Evolutionary conservation across 768 basidiomycete genomes (phyloP), one percentile per base, ranked within the genome.

Genomic region (Tephrocybe rancida): DNA sequence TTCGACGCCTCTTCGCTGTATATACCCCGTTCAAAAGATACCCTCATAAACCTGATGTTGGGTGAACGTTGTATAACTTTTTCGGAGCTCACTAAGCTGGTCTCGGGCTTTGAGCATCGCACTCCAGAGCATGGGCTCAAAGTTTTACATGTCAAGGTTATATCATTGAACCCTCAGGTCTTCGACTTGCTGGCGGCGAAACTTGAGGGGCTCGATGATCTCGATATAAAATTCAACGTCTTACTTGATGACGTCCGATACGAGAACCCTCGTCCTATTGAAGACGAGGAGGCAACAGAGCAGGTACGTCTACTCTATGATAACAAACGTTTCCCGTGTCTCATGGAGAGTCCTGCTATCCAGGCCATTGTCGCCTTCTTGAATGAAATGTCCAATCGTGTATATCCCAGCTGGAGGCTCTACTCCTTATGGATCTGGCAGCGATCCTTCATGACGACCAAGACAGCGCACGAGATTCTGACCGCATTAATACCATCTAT

Each of bases 181-280:
- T 67, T 67, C 25, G 62, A 64, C 34, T 54, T 68, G 22, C 39
- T 68, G 5, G 62, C 64, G 14, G 49, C 48, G 46, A 59, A 57
- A 29, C 44, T 68, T 1, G 61, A 60, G 10, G 60, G 61, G 5
- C 59, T 68, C 38, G 50, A 63, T 14, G 57, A 61, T 21, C 48
- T 63, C 27, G 57, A 58, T 30, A 44, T 58, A n/a, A 58, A 58
- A 27, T 52, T 63, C 38, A 56, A 58, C n/a, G 18, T 32, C 2
- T 48, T 58, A 38, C 38, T 55, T 18, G 39, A 47, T 11, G 42
- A 58, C 25, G 54, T 55, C 24, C 43, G 34, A 44, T 50, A 52
- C 22, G 59, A 57, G 25, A 57, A 44, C 37, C 42, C 51, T 3
- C 27, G n/a, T 11, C 56, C 41, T 7, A 27, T 46, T n/a, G 50